Evolutionary conservation across 345 rosid species (phyloP).

Genomic region (Noccaea bulbosa): DNA sequence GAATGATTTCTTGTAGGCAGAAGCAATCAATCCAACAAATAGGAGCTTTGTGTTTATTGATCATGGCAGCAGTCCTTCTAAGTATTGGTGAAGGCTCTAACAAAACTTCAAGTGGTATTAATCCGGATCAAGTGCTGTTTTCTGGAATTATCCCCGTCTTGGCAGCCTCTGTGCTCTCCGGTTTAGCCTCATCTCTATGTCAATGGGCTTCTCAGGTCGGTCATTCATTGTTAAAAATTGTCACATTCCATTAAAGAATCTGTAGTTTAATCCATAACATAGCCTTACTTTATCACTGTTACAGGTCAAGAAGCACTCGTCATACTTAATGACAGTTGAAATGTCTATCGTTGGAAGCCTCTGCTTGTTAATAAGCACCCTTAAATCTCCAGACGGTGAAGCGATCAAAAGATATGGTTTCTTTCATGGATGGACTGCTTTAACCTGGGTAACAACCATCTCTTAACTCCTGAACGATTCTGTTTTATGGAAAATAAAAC

Average conservation of each 20-base stretch:
- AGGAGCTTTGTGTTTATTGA: slow-evolving; percentile 81
- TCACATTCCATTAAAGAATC: not conserved
- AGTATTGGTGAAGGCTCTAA: slow-evolving; percentile 97
- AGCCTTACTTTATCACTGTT: slow-evolving; percentile 22
- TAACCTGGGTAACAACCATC: slow-evolving; percentile 52
- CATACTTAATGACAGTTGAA: slow-evolving; percentile 96
- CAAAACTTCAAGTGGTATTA: slow-evolving; percentile 55
- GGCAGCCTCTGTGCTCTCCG: slow-evolving; percentile 94
- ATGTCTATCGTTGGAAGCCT: slow-evolving; percentile 97
- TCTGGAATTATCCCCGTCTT: slow-evolving; percentile 92
- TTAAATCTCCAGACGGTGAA: slow-evolving; percentile 97
- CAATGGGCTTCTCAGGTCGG: slow-evolving; percentile 99
- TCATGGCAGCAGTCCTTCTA: slow-evolving; percentile 88
- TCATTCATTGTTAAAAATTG: slow-evolving; percentile 33
- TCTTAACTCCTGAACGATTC: slow-evolving; percentile 2
- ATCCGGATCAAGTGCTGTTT: slow-evolving; percentile 71
- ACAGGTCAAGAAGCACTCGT: slow-evolving; percentile 93
- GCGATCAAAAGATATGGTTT: slow-evolving; percentile 78
- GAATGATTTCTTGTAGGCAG: slow-evolving; percentile 60
- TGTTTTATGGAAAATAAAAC: no score
- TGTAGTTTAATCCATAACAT: not conserved
- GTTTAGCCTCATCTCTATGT: slow-evolving; percentile 92
- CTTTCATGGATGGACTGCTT: slow-evolving; percentile 94
- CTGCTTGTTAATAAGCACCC: slow-evolving; percentile 77
- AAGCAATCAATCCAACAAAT: slow-evolving; percentile 89